Base-by-base conservation (phyloP, 2,329 filamentous ascomycete genomes). In the Dactylellina leptospora region DNA sequence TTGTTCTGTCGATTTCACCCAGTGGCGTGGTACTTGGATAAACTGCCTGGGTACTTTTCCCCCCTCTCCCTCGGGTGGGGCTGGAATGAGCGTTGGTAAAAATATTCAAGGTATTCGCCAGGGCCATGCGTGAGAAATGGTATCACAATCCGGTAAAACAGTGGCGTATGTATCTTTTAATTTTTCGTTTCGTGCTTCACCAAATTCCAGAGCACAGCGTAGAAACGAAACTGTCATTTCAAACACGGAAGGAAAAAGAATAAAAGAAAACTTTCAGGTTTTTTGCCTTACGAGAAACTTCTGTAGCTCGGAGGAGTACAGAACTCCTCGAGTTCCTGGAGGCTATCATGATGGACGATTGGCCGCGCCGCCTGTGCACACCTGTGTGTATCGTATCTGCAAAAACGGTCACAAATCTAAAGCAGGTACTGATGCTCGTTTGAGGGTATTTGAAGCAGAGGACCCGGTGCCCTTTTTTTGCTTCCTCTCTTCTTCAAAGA, bases 11-110 rank as follows among this genome's bases (percentile, higher is more conserved):
- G 64, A 62, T 62, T 70, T 61, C 45, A 45, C 44, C 58, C 51
- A 63, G 58, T 71, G 66, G 66, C 66, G 58, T 71, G 66, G 66
- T 71, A 63, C 66, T 71, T 71, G 66, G 66, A 54, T 71, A 71
- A 71, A 71, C 53, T 30, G 58, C 25, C 18, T 47, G 54, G 58
- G 59, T 59, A 71, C 58, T 47, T 58, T 44, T 38, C 22, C 27
- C n/a, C 38, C 13, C 13, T 40, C 20, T 56, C 40, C n/a, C 42
- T 53, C 11, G 53, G 27, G 66, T 71, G 66, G 66, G 66, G 66
- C 53, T 62, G 40, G 58, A 60, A 60, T 30, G 63, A 40, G 61
- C 42, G 61, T 23, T 51, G 30, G 53, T 45, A 53, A 50, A 63
- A 60, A 68, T 68, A 33, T 42, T 53, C 62, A 68, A 44, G 25